Base-by-base conservation (phyloP, 352 stramenopile species). In the Globisporangium splendens region DNA sequence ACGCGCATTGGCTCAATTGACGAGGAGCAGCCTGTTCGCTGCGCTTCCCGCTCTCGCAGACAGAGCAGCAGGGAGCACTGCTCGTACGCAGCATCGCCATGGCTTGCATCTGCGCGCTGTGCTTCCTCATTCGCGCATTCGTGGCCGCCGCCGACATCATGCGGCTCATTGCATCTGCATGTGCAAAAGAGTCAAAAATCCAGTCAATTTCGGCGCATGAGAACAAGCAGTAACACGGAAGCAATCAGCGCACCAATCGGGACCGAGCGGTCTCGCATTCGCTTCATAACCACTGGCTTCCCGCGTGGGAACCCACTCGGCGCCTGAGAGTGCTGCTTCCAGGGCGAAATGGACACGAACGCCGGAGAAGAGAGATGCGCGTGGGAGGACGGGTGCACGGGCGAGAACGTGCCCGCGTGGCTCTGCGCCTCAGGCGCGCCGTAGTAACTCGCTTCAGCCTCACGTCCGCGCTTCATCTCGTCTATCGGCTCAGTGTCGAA, bases 71-170 rank as follows among this genome's bases (percentile, higher is more conserved):
- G 22, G 46, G 38, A 4, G 51, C 44, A 8, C 33, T 13, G 4
- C 22, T 24, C 17, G 68, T 47, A n/a, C 46, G 46, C 11, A 52
- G 42, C 18, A 66, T 39, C 13, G 57, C 43, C 44, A 56, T 48
- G 11, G 54, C 63, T 14, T 61, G 64, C 51, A 88, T 55, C 59
- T 80, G 65, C 31, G 76, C 62, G 46, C 76, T 74, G 61, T 79
- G 70, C 63, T 84, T 88, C 63, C 85, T 88, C 68, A 90, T 79
- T 33, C 80, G 79, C 67, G 80, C 75, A 39, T 63, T 83, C 38
- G 80, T 89, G 59, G 82, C 70, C 35, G 82, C 82, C 8, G 79
- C 79, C 11, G 78, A 85, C 82, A 92, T 92, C 63, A 92, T 74
- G 33, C 77, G 78, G 52, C 74, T 92, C 67, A 89, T 68, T 20